phyloP scores from a whole-genome alignment of 176 grass and related monocot genomes.

The Rhynchospora tenuis region DNA sequence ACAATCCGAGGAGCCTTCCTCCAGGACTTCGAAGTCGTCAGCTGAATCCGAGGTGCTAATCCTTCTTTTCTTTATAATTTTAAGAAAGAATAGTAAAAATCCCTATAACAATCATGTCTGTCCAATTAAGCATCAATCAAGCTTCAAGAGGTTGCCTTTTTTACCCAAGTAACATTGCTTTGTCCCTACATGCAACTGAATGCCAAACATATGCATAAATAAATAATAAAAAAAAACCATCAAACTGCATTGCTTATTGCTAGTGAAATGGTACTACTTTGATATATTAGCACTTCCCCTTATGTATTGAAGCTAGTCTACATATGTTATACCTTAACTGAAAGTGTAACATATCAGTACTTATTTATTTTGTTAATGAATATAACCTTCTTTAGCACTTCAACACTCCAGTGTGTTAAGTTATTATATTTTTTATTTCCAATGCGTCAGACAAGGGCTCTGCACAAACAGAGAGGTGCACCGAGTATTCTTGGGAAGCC shows the following conservation, averaged over 20 bases:
- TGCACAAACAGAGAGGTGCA: slow-evolving; percentile 46
- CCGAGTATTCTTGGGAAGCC: slow-evolving; percentile 51
- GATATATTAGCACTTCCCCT: neutral
- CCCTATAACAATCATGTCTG: neutral
- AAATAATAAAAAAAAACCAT: neutral
- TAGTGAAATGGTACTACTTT: neutral
- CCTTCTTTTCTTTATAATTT: slow-evolving; percentile 3
- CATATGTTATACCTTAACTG: neutral
- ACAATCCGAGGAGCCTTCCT: slow-evolving; percentile 38
- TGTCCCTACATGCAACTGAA: neutral
- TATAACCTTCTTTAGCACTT: neutral
- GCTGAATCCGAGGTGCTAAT: slow-evolving; percentile 69
- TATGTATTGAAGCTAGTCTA: neutral
- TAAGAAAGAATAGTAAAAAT: neutral
- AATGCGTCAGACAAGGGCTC: slow-evolving; percentile 42
- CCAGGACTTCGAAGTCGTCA: slow-evolving; percentile 42
- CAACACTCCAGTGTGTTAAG: neutral
- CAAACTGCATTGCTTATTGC: neutral
- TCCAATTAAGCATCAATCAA: neutral
- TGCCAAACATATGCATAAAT: neutral
- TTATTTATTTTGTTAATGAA: neutral
- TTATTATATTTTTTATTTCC: slow-evolving; percentile 17
- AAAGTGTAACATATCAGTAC: neutral
- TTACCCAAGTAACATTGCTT: neutral
- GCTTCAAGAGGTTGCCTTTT: neutral